phyloP scores from a whole-genome alignment of 2,329 filamentous ascomycete genomes.

The Capronia epimyces region DNA sequence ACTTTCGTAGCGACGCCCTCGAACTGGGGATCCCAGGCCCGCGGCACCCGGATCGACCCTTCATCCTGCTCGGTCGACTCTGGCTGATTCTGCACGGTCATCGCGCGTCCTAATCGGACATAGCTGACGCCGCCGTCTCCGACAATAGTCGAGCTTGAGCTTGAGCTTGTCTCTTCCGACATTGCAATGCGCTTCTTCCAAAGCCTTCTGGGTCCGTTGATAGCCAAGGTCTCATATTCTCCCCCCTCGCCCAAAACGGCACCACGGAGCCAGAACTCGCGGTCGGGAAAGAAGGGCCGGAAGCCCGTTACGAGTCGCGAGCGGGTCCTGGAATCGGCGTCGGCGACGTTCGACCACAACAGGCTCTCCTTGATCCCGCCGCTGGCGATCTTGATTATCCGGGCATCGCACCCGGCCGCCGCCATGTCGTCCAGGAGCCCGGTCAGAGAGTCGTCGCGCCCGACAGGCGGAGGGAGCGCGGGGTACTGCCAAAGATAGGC shows the following conservation, averaged over 20 bases:
- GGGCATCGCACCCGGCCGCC: slow-evolving; percentile 69
- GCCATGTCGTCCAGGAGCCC: slow-evolving; percentile 76
- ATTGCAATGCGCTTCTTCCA: slow-evolving; percentile 69
- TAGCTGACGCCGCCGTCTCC: slow-evolving; percentile 76
- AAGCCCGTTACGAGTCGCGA: slow-evolving; percentile 46
- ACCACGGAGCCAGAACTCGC: slow-evolving; percentile 52
- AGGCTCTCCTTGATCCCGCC: slow-evolving; percentile 76
- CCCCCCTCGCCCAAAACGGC: slow-evolving; percentile 86
- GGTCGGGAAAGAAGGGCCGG: slow-evolving; percentile 51
- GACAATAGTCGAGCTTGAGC: slow-evolving; percentile 49
- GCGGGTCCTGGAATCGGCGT: slow-evolving; percentile 50
- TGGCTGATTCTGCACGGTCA: slow-evolving; percentile 45
- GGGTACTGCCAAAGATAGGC: slow-evolving; percentile 93
- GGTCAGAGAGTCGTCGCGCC: slow-evolving; percentile 30
- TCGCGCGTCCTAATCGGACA: slow-evolving; percentile 58
- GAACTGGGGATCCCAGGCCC: slow-evolving; percentile 58
- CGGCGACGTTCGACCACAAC: slow-evolving; percentile 74
- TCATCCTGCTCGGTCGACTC: neutral
- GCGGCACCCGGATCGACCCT: neutral
- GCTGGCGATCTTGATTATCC: slow-evolving; percentile 91
- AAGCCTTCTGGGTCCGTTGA: slow-evolving; percentile 68
- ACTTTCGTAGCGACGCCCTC: slow-evolving; percentile 33
- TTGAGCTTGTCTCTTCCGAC: slow-evolving; percentile 46
- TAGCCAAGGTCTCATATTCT: slow-evolving; percentile 88
- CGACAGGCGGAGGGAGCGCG: slow-evolving; percentile 52